Percentiles rank a stretch among this genome's conserved stretches.
Conservation (phyloP, 768 basidiomycete genomes). For the Kwoniella shandongensis region DNA sequence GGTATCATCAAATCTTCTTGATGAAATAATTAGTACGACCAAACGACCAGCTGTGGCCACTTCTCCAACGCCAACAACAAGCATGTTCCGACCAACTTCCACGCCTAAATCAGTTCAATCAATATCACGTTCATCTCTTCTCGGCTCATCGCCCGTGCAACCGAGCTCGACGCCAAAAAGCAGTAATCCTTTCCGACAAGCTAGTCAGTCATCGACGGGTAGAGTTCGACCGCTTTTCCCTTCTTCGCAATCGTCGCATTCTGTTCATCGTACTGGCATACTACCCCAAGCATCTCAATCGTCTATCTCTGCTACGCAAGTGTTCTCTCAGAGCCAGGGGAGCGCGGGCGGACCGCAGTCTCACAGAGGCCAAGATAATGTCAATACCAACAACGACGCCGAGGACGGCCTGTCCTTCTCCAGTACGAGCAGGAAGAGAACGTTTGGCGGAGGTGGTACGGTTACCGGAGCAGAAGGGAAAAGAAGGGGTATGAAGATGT, state of each 20-base stretch:
- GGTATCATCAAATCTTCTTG: constrained; percentile 7
- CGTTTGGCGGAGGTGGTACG: constrained; percentile 5
- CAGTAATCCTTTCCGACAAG: background rate
- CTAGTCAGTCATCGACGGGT: background rate
- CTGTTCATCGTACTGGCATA: background rate
- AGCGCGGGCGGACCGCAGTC: background rate
- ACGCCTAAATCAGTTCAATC: background rate
- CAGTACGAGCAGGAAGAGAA: constrained; percentile 3
- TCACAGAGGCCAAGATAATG: too few relatives aligned
- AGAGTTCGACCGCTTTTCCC: background rate
- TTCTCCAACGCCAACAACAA: background rate
- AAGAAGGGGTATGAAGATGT: constrained; percentile 22
- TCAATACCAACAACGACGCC: background rate
- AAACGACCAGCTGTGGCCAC: background rate
- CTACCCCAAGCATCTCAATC: background rate
- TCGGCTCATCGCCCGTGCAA: background rate
- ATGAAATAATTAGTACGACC: constrained; percentile 10
- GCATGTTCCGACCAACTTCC: background rate
- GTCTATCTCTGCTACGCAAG: background rate
- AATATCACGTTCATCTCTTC: background rate
- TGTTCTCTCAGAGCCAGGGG: background rate
- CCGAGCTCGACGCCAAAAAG: background rate
- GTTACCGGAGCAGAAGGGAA: background rate
- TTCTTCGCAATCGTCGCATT: background rate
- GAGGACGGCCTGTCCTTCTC: constrained; percentile 8